Evolutionary conservation across 208 protist species (phyloP).

Genomic region (Plasmodiophora brassicae): DNA sequence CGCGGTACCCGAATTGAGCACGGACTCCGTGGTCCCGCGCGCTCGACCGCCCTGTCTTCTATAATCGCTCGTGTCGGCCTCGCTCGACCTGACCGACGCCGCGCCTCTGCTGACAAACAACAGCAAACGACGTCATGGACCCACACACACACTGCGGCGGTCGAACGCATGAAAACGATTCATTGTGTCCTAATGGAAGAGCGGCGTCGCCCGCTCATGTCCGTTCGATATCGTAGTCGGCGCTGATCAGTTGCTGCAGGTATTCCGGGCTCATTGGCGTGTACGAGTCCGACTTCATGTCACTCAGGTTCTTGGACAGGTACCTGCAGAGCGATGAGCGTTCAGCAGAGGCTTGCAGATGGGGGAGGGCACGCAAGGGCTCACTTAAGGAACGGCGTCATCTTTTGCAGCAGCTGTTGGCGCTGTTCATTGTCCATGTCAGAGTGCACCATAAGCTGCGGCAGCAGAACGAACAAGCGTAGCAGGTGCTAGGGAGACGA

Average conservation of each 20-base stretch:
- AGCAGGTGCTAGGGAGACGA: not conserved
- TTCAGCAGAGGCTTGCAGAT: not conserved
- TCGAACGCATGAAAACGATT: too few species aligned
- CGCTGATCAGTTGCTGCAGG: not conserved
- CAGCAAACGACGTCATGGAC: too few species aligned
- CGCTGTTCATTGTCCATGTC: not conserved
- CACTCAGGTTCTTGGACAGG: not conserved
- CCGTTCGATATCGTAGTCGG: not conserved
- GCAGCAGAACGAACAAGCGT: conserved; percentile 15
- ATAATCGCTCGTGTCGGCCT: too few species aligned
- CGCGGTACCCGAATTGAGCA: too few species aligned
- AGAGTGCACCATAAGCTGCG: not conserved
- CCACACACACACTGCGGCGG: too few species aligned
- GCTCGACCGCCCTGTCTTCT: too few species aligned
- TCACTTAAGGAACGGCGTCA: not conserved
- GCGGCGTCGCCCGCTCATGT: too few species aligned
- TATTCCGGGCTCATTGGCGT: not conserved
- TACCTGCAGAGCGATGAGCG: not conserved
- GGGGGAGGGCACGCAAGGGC: not conserved
- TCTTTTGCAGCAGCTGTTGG: not conserved
- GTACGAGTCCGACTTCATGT: not conserved
- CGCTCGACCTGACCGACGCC: too few species aligned
- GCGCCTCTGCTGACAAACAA: too few species aligned
- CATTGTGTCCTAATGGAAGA: too few species aligned
- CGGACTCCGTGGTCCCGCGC: too few species aligned